Evolutionary conservation across 2,329 filamentous ascomycete species (phyloP).

Genomic region (Lecanoromycetidae sp.): DNA sequence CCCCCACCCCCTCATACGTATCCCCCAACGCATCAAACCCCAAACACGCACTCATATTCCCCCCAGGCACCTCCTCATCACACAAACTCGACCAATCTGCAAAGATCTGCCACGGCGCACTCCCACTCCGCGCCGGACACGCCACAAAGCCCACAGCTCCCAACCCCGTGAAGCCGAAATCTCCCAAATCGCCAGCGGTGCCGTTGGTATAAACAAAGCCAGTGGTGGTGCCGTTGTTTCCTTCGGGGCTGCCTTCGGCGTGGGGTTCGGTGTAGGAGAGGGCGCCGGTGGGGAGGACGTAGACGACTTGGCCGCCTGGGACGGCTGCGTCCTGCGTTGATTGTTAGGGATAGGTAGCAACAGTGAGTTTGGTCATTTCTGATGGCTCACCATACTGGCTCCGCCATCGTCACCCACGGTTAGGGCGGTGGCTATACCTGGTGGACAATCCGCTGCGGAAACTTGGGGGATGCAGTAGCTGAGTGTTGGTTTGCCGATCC

Average conservation of each 20-base stretch:
- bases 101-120: slow-evolving; percentile 1
- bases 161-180: not conserved
- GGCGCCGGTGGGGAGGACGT: slow-evolving; percentile 4
- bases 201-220: not conserved
- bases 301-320: slow-evolving; percentile 7
- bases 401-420: not conserved
- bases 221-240: not conserved
- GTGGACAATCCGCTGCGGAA: not conserved
- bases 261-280: slow-evolving; percentile 5
- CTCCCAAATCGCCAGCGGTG: not conserved
- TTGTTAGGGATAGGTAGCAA: too few relatives aligned
- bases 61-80: not conserved
- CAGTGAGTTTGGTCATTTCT: too few relatives aligned
- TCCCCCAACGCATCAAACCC: slow-evolving; percentile 3
- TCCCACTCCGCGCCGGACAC: not conserved
- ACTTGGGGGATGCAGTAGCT: not conserved
- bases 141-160: not conserved
- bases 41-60: not conserved
- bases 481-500: slow-evolving; percentile 3
- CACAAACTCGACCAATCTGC: not conserved
- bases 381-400: not conserved
- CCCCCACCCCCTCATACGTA: too few relatives aligned
- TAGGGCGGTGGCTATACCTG: not conserved
- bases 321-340: not conserved
- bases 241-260: not conserved